Base-by-base conservation (phyloP, 1,139 yeast genomes). In the Geotrichum aggregatum region DNA sequence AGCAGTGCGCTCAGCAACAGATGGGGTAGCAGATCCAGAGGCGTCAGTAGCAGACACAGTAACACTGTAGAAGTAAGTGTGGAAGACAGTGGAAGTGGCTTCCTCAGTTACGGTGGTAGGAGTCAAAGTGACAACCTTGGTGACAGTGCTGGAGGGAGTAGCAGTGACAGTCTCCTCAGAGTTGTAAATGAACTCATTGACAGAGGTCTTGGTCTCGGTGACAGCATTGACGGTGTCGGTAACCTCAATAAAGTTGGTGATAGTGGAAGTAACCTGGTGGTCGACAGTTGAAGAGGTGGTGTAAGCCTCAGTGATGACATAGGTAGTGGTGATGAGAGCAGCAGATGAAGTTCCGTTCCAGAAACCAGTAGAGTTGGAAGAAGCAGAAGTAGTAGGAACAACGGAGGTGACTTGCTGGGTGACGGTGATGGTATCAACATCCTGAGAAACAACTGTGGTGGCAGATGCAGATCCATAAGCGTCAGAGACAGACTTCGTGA, bases 201-300 rank as follows among this genome's bases (percentile, higher is more conserved):
- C 50, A 39, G 47, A 26, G n/a, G 50, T 30, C 16, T 11, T 18
- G 16, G 46, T 38, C 8, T 21, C 36, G n/a, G 31, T 19, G 11
- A 46, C 18, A 11, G 16, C n/a, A 13, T 39, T 30, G 13, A 35
- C 47, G 22, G 43, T 41, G 16, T 34, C 22, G 13, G 50, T 47
- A 24, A 47, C 46, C 5, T 22, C 45, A 36, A 46, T 42, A 31
- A 28, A 50, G 47, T 46, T 50, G 54, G 54, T 50, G 28, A 47
- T 26, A 24, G 54, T 50, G n/a, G 52, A 41, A 14, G 46, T 42
- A 24, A 48, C 34, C 18, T 31, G 18, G 14, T 31, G 26, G 26
- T 41, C 47, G 33, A 43, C 26, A 30, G 44, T 34, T 16, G 47
- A 18, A 13, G 26, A n/a, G 13, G 39, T n/a, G 14, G 39, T 35